These are phyloP conservation scores for Ceratobasidium sp. DNA, from an alignment of 1,284 basidiomycete genomes.

Conservation along the genomic window DNA sequence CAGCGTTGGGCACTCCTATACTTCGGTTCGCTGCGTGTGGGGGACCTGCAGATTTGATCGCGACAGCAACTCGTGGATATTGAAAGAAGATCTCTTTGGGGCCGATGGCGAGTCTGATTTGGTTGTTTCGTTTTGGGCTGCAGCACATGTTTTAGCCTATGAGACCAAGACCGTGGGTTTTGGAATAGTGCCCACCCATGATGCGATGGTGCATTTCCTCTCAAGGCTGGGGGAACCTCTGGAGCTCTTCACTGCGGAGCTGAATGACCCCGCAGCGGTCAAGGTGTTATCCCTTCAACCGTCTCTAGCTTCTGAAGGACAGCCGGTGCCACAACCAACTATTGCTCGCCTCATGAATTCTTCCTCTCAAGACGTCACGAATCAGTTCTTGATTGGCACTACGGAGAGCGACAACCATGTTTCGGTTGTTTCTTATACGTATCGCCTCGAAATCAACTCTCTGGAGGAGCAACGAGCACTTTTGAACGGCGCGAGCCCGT, in stretches of 20 bases:
- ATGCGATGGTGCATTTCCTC: background rate
- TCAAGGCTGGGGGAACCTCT: background rate
- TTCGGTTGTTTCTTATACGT: background rate
- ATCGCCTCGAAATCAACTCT: background rate
- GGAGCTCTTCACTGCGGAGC: background rate
- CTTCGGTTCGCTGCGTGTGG: background rate
- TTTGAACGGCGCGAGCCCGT: background rate
- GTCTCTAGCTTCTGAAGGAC: background rate
- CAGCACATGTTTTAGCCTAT: background rate
- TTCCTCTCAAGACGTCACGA: background rate
- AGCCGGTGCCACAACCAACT: background rate
- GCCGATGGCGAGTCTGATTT: background rate
- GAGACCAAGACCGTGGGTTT: background rate
- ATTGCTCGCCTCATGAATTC: too few relatives aligned
- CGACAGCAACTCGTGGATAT: too few relatives aligned
- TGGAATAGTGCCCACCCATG: background rate
- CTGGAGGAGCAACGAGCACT: background rate
- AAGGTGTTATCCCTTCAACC: background rate
- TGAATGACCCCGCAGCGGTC: background rate
- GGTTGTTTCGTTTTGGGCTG: slow-evolving; percentile 15
- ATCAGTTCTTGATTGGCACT: background rate
- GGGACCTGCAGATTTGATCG: too few relatives aligned
- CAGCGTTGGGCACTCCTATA: background rate
- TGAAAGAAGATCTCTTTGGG: background rate
- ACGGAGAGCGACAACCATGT: too few relatives aligned